Evolutionary conservation across 2,329 filamentous ascomycete species (phyloP).

Genomic region (Venturia pyrina): DNA sequence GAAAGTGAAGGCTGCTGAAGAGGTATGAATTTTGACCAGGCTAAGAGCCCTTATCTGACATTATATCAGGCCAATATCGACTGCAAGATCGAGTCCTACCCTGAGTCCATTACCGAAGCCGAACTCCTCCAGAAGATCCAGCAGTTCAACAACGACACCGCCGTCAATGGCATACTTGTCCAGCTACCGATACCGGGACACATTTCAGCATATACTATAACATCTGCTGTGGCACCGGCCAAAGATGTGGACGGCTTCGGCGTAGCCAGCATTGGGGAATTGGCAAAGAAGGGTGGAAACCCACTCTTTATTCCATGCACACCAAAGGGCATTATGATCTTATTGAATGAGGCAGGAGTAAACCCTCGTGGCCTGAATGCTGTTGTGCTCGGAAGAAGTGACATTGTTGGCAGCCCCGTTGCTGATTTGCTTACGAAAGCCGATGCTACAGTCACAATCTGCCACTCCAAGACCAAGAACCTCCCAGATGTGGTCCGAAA

Average conservation of each 20-base stretch:
- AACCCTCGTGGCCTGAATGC: conserved; percentile 83
- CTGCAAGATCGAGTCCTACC: conserved; percentile 77
- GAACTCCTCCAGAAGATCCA: conserved; percentile 79
- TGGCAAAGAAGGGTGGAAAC: conserved; percentile 86
- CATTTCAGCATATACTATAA: conserved; percentile 82
- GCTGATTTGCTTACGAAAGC: conserved; percentile 93
- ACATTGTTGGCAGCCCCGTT: conserved; percentile 95
- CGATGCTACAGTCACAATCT: conserved; percentile 92
- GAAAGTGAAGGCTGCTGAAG: conserved; percentile 94
- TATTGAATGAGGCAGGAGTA: conserved; percentile 75
- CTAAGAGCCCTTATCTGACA: conserved; percentile 2
- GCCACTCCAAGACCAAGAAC: conserved; percentile 77
- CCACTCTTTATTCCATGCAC: conserved; percentile 92
- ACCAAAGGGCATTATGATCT: conserved; percentile 91
- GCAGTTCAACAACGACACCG: conserved; percentile 73
- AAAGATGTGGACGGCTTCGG: conserved; percentile 99
- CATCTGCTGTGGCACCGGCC: conserved; percentile 79
- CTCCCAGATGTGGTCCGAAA: conserved; percentile 65
- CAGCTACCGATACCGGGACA: conserved; percentile 84
- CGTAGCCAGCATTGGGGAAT: conserved; percentile 85
- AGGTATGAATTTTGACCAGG: conserved; percentile 43
- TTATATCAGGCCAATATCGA: conserved; percentile 70
- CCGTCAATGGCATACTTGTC: conserved; percentile 85
- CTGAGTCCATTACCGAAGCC: conserved; percentile 68
- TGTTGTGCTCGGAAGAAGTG: conserved; percentile 86